These are phyloP conservation scores for Suillus placidus DNA, from an alignment of 768 basidiomycete genomes.

Conservation along the genomic window DNA sequence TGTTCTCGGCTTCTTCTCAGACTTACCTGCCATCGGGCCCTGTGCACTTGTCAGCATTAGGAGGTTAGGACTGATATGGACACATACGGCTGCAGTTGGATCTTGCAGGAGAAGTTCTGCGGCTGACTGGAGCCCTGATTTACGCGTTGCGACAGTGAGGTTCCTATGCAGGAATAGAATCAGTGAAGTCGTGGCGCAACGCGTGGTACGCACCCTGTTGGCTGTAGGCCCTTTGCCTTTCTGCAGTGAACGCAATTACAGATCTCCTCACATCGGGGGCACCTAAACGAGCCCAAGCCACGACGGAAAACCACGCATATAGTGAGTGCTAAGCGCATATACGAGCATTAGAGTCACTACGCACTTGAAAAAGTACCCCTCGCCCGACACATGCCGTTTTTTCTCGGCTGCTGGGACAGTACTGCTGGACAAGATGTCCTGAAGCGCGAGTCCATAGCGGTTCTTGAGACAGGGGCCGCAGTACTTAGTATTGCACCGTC, in stretches of 20 bases:
- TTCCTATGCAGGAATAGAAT: slow-evolving; percentile 35
- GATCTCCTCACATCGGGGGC: slow-evolving; percentile 64
- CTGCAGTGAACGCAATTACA: slow-evolving; percentile 73
- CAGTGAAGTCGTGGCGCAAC: slow-evolving; percentile 6
- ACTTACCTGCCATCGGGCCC: slow-evolving; percentile 32
- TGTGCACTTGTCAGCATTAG: slow-evolving; percentile 20
- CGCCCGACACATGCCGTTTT: slow-evolving; percentile 31
- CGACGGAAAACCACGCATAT: slow-evolving; percentile 7
- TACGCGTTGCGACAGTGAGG: slow-evolving; percentile 39
- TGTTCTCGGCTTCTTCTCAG: slow-evolving; percentile 23
- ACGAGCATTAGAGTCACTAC: slow-evolving; percentile 13
- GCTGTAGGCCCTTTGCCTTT: slow-evolving; percentile 61
- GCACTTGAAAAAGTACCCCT: slow-evolving; percentile 57
- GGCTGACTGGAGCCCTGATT: slow-evolving; percentile 41
- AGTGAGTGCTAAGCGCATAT: slow-evolving; percentile 16
- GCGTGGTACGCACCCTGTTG: slow-evolving; percentile 52
- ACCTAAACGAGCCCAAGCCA: slow-evolving; percentile 43
- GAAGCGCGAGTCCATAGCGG: slow-evolving; percentile 52
- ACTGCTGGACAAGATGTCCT: slow-evolving; percentile 45
- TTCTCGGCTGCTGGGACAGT: slow-evolving; percentile 27
- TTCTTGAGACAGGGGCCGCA: slow-evolving; percentile 71
- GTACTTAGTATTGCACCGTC: slow-evolving; percentile 59
- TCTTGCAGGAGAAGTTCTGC: slow-evolving; percentile 40
- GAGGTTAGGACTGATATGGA: slow-evolving; percentile 1
- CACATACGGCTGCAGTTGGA: slow-evolving; percentile 35